Percentiles rank a stretch among this genome's conserved stretches.
These are phyloP conservation scores for Debaryomycetaceae sp. DNA, from an alignment of 1,139 yeast genomes.

Conservation along the genomic window DNA sequence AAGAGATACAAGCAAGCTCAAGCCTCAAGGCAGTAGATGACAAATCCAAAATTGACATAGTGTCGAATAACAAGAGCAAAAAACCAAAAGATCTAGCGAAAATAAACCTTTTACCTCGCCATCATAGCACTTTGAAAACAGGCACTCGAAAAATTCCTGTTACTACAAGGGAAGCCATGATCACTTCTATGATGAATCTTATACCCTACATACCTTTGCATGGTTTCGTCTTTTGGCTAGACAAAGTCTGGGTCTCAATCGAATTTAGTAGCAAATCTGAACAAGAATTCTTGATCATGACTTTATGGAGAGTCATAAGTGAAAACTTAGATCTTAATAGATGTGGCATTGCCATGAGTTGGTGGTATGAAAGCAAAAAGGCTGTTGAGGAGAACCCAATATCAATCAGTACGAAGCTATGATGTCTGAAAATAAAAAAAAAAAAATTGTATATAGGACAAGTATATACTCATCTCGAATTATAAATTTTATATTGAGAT, in stretches of 20 bases:
- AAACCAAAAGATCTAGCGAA: slow-evolving; percentile 30
- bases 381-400: slow-evolving; percentile 11
- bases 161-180: slow-evolving; percentile 52
- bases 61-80: slow-evolving; percentile 29
- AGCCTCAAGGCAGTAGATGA: slow-evolving; percentile 28
- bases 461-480: neutral
- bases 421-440: neutral
- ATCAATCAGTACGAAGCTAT: neutral
- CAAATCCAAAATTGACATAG: slow-evolving; percentile 20
- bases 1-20: slow-evolving; percentile 35
- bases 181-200: slow-evolving; percentile 46
- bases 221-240: slow-evolving; percentile 46
- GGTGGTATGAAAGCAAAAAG: slow-evolving; percentile 53
- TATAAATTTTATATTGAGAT: slow-evolving; percentile 11
- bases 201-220: slow-evolving; percentile 54
- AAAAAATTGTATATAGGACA: slow-evolving; percentile 4
- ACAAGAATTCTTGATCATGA: slow-evolving; percentile 20
- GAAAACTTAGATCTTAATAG: slow-evolving; percentile 56
- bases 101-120: slow-evolving; percentile 17
- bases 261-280: slow-evolving; percentile 37
- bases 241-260: slow-evolving; percentile 41
- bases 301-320: slow-evolving; percentile 41
- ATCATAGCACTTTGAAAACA: slow-evolving; percentile 8
- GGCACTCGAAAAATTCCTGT: slow-evolving; percentile 27
- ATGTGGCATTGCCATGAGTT: slow-evolving; percentile 58